Conservation (phyloP, 345 rosid genomes). For the Pseudoturritis turrita region DNA sequence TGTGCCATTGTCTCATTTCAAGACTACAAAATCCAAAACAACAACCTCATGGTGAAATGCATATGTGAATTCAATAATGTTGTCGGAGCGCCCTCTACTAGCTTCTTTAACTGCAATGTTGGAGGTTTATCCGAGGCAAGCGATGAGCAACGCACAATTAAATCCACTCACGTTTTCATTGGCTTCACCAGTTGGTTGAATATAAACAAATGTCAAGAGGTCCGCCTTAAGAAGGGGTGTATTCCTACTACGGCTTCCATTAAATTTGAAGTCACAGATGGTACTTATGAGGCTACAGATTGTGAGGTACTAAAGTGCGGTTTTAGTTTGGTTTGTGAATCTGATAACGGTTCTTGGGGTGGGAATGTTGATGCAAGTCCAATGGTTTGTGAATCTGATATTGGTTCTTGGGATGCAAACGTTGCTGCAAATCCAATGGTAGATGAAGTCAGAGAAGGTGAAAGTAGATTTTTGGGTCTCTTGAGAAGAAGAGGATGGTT, state of each 20-base stretch:
- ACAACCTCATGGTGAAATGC: neutral
- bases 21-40: neutral
- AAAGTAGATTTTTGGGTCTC: too few species aligned
- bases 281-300: neutral
- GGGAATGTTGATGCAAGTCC: neutral
- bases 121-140: conserved; percentile 4
- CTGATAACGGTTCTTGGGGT: neutral
- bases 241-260: neutral
- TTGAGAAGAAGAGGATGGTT: too few species aligned
- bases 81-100: neutral
- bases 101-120: neutral
- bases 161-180: neutral
- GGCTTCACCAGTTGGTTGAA: neutral
- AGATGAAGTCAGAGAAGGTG: too few species aligned
- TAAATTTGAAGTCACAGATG: neutral
- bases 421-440: too few species aligned
- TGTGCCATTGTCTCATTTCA: conserved; percentile 1
- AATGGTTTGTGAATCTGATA: too few species aligned
- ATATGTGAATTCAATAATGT: neutral
- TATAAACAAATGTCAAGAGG: neutral
- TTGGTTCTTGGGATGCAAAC: too few species aligned
- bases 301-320: neutral
- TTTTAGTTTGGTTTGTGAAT: neutral
- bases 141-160: neutral
- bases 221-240: too few species aligned